Evolutionary conservation across 2,329 filamentous ascomycete species (phyloP).

Genomic region (Emmonsia crescens): DNA sequence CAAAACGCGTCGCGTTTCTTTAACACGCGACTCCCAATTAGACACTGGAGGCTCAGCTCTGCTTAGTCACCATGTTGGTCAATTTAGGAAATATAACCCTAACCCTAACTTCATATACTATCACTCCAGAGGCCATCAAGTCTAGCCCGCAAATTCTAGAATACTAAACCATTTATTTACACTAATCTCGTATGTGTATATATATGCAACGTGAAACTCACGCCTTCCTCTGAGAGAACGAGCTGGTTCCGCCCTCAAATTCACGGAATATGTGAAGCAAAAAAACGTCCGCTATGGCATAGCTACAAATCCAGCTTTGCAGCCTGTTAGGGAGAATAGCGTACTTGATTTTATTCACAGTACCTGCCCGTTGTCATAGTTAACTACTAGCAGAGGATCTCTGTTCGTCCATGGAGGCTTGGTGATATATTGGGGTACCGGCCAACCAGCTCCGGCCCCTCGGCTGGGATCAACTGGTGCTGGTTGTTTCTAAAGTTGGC

Average conservation of each 20-base stretch:
- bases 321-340: too few species aligned
- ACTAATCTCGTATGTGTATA: neutral
- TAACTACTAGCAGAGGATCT: too few species aligned
- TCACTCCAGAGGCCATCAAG: too few species aligned
- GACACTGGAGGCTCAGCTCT: neutral
- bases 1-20: neutral
- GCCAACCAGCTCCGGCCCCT: too few species aligned
- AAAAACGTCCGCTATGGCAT: conserved; percentile 47
- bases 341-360: too few species aligned
- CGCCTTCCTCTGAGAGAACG: neutral
- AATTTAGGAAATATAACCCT: neutral
- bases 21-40: neutral
- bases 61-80: neutral
- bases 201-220: neutral
- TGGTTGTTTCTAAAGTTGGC: too few species aligned
- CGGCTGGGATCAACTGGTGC: too few species aligned
- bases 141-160: too few species aligned
- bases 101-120: neutral
- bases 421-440: too few species aligned
- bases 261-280: conserved; percentile 43
- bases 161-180: neutral
- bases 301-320: too few species aligned
- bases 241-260: neutral
- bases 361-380: too few species aligned
- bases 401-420: too few species aligned